Base-by-base conservation (phyloP, 2,329 filamentous ascomycete species). In the Nectriaceae sp. region DNA sequence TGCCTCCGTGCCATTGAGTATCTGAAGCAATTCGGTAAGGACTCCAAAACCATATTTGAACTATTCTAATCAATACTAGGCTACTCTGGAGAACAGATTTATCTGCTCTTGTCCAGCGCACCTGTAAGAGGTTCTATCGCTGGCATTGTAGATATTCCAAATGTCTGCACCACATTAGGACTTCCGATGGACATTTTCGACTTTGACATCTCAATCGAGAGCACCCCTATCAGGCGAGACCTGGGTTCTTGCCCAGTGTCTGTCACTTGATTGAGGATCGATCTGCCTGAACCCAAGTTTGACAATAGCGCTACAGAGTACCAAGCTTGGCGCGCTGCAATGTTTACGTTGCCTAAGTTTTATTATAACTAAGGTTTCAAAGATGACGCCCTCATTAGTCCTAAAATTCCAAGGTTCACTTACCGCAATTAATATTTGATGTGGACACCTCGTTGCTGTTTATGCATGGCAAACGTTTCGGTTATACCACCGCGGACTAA, bases 121-220 rank as follows among this genome's bases (percentile, higher is more conserved):
- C 91, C 92, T 0, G 80, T 96, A 4, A 88, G 95, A 67, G 92
- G 92, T 0, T 89, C 95, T 64, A 82, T 96, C 43, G 92, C 90
- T 2, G 91, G 92, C 0, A 88, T 96, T 47, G 91, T 96, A 8
- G 90, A 96, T 68, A 89, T 96, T 41, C 91, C 91, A 0, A 96
- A 96, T 65, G 89, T 88, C 0, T 96, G 92, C 65, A 96, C 91
- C 4, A 96, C 92, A 0, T 75, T 96, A 50, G 91, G 90, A 0
- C 66, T 96, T 45, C 92, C 92, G 1, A 90, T 96, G 77, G 92
- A 96, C 70, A 95, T 97, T 44, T 97, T 97, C 62, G 89, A 94
- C 64, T 96, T 97, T 69, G 91, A 96, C 65, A 93, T 96, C 57
- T 82, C 84, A 40, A 89, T 90, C 78, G 47, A 76, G 75, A 37